These are phyloP conservation scores for Phytophthora hybrid DNA, from an alignment of 352 stramenopile species.

Conservation along the genomic window DNA sequence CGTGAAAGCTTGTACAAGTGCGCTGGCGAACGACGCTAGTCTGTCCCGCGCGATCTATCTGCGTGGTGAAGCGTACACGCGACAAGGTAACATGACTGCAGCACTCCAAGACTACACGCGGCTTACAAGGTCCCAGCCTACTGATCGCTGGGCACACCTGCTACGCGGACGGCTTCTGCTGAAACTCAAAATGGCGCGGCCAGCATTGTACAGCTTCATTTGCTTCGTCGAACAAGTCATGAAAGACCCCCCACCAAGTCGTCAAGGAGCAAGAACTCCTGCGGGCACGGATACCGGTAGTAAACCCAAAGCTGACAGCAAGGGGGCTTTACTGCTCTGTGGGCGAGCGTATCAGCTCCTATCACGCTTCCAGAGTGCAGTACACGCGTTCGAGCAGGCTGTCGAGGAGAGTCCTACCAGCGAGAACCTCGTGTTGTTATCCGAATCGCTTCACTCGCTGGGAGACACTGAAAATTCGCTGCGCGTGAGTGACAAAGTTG, in stretches of 20 bases:
- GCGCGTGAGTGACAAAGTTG: slow-evolving; percentile 76
- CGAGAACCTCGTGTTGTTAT: slow-evolving; percentile 82
- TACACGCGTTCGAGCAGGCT: slow-evolving; percentile 70
- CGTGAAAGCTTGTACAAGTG: slow-evolving; percentile 69
- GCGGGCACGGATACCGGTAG: not conserved
- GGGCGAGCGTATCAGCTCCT: slow-evolving; percentile 78
- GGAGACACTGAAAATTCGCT: slow-evolving; percentile 84
- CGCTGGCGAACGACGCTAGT: slow-evolving; percentile 69
- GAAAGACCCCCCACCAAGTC: slow-evolving; percentile 4
- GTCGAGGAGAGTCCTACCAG: slow-evolving; percentile 67
- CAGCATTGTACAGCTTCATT: slow-evolving; percentile 81
- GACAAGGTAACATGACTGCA: slow-evolving; percentile 61
- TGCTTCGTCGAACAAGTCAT: slow-evolving; percentile 65
- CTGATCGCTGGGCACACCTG: slow-evolving; percentile 70
- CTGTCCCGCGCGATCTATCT: slow-evolving; percentile 72
- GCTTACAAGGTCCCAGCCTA: slow-evolving; percentile 63
- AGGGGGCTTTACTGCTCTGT: slow-evolving; percentile 59
- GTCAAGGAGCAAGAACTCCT: not conserved
- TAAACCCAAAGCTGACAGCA: slow-evolving; percentile 38
- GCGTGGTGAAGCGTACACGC: slow-evolving; percentile 67
- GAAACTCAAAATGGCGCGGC: slow-evolving; percentile 60
- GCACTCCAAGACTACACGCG: slow-evolving; percentile 73
- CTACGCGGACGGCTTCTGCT: slow-evolving; percentile 67
- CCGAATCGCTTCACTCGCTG: slow-evolving; percentile 81
- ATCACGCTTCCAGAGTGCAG: slow-evolving; percentile 67